Conservation (phyloP, 2,329 filamentous ascomycete species). For the Calonectria honghensis region DNA sequence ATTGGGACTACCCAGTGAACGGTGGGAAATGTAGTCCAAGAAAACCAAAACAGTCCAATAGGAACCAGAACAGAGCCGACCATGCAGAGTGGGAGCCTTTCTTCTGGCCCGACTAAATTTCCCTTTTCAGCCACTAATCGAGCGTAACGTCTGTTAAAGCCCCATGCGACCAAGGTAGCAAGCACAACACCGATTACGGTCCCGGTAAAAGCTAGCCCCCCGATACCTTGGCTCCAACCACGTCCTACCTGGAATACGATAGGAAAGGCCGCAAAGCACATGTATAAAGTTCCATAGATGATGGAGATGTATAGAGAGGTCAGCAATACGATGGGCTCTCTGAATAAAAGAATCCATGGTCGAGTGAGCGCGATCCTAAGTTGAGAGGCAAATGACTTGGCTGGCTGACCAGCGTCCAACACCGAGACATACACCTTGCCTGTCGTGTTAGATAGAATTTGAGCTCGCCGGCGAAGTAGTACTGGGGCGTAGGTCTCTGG, state of each 20-base stretch:
- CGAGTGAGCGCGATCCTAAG: slow-evolving; percentile 65
- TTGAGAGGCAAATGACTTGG: slow-evolving; percentile 65
- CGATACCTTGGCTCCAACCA: slow-evolving; percentile 76
- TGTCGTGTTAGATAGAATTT: slow-evolving; percentile 44
- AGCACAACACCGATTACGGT: slow-evolving; percentile 78
- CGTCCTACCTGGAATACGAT: slow-evolving; percentile 78
- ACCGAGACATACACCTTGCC: slow-evolving; percentile 52
- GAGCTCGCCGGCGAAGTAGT: slow-evolving; percentile 50
- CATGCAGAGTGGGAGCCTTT: slow-evolving; percentile 72
- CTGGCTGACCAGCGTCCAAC: slow-evolving; percentile 67
- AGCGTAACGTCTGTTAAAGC: slow-evolving; percentile 59
- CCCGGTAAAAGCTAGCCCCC: slow-evolving; percentile 80
- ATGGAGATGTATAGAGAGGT: slow-evolving; percentile 79
- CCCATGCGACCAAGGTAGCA: neutral
- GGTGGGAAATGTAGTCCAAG: slow-evolving; percentile 70
- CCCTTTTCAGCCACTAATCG: slow-evolving; percentile 57
- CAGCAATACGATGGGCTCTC: slow-evolving; percentile 81
- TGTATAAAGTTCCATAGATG: slow-evolving; percentile 73
- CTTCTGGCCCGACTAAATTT: slow-evolving; percentile 68
- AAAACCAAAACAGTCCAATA: slow-evolving; percentile 74
- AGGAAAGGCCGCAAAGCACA: slow-evolving; percentile 76
- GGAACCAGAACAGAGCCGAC: slow-evolving; percentile 73
- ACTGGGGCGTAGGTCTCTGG: slow-evolving; percentile 58
- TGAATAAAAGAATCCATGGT: slow-evolving; percentile 81
- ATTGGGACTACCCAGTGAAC: slow-evolving; percentile 71